A percentile compares a stretch with the other conserved stretches of the same genome.
Evolutionary conservation across 768 basidiomycete genomes (phyloP).

Genomic region (Exsudoporus frostii): DNA sequence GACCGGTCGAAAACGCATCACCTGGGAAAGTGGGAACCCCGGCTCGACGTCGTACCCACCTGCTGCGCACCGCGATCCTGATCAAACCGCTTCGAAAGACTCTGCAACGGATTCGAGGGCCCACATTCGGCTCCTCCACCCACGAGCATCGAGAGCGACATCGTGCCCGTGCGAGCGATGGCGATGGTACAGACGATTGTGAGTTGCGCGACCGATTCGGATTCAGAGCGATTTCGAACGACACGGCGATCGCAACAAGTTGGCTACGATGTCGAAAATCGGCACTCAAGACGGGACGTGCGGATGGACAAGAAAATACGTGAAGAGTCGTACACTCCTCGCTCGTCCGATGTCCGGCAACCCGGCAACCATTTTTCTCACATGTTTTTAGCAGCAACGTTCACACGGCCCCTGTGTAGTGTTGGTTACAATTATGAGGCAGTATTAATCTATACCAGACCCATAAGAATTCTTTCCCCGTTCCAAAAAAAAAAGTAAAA

Average conservation of each 20-base stretch:
- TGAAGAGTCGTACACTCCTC: no score
- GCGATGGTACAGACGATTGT: background rate
- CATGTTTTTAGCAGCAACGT: conserved; percentile 2
- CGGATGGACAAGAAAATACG: background rate
- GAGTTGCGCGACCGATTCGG: background rate
- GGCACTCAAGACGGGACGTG: background rate
- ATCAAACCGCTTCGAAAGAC: conserved; percentile 75
- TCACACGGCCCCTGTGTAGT: background rate
- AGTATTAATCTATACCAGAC: conserved; percentile 28
- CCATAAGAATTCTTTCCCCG: conserved; percentile 19
- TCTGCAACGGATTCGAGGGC: conserved; percentile 78
- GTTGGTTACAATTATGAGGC: conserved; percentile 27
- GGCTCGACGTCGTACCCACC: conserved; percentile 38
- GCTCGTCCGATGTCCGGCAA: conserved; percentile 2
- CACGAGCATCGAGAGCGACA: conserved; percentile 81
- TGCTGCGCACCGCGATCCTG: conserved; percentile 77
- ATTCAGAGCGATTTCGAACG: background rate
- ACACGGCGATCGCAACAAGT: background rate
- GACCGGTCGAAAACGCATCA: background rate
- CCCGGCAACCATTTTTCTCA: conserved; percentile 10
- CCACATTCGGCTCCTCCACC: conserved; percentile 72
- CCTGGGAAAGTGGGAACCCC: no score
- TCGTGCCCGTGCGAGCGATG: conserved; percentile 23
- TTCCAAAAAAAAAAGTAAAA: conserved; percentile 17
- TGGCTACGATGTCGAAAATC: background rate